A percentile compares a stretch with the other conserved stretches of the same genome.
Conservation (phyloP, 1,284 basidiomycete genomes). For the Boletus mariae region DNA sequence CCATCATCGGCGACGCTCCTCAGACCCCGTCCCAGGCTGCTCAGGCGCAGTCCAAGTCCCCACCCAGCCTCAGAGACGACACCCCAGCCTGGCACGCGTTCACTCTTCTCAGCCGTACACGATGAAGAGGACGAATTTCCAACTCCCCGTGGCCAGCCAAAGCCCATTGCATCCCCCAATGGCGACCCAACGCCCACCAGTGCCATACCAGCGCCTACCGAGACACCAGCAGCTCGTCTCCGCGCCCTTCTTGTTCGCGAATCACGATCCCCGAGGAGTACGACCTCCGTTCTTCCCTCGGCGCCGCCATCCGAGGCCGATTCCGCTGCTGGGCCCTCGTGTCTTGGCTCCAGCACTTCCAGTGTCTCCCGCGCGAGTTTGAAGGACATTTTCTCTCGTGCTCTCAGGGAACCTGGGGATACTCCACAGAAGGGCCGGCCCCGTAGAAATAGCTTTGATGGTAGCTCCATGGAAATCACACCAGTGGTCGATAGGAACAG, state of each 20-base stretch:
- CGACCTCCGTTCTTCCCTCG: slow-evolving; percentile 33
- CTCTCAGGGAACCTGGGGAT: slow-evolving; percentile 56
- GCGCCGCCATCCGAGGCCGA: slow-evolving; percentile 50
- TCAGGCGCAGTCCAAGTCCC: slow-evolving; percentile 35
- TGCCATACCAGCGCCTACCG: slow-evolving; percentile 29
- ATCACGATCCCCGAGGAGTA: slow-evolving; percentile 36
- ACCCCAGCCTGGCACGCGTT: slow-evolving; percentile 34
- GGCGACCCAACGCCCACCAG: slow-evolving; percentile 19
- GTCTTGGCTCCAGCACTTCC: slow-evolving; percentile 39
- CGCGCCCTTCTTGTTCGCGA: slow-evolving; percentile 50
- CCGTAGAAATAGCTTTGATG: slow-evolving; percentile 53
- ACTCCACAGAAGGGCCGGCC: slow-evolving; percentile 50
- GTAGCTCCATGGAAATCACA: slow-evolving; percentile 57
- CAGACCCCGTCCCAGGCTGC: slow-evolving; percentile 45
- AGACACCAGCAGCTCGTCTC: slow-evolving; percentile 51
- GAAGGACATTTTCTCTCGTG: slow-evolving; percentile 59
- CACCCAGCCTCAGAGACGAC: slow-evolving; percentile 29
- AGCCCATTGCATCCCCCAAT: slow-evolving; percentile 24
- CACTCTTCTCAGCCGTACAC: slow-evolving; percentile 31
- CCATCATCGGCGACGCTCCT: slow-evolving; percentile 14
- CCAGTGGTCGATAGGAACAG: slow-evolving; percentile 45
- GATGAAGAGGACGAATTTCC: slow-evolving; percentile 47
- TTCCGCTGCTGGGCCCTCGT: slow-evolving; percentile 55
- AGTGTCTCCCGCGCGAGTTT: slow-evolving; percentile 56
- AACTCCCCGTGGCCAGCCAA: slow-evolving; percentile 44